Evolutionary conservation across 108 stramenopile species (phyloP).

Genomic region (Nitzschia palea): DNA sequence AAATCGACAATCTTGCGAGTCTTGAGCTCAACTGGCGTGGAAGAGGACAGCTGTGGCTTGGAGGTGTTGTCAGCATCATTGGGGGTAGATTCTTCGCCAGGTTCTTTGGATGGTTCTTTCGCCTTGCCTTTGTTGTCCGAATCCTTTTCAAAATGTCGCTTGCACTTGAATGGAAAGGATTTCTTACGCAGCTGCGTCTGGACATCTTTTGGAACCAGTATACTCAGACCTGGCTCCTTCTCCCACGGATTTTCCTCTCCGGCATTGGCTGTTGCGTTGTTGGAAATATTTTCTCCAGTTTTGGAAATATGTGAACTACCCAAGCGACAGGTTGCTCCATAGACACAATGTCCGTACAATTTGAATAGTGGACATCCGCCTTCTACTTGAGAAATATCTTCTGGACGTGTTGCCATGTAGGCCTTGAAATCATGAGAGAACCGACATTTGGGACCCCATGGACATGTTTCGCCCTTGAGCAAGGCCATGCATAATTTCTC

Average conservation of each 20-base stretch:
- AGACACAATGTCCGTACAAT: conserved; percentile 59
- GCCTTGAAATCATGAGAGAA: conserved; percentile 84
- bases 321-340: conserved; percentile 74
- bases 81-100: neutral
- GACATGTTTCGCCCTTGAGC: conserved; percentile 51
- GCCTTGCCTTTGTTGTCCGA: conserved; percentile 29
- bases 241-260: neutral
- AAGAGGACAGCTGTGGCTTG: conserved; percentile 1
- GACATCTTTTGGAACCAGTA: conserved; percentile 55
- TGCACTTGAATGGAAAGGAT: conserved; percentile 76
- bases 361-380: conserved; percentile 59
- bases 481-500: conserved; percentile 67
- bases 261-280: neutral
- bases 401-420: conserved; percentile 54
- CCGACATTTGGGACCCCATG: conserved; percentile 55
- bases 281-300: conserved; percentile 67
- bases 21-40: conserved; percentile 55
- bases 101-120: conserved; percentile 1
- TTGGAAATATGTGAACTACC: conserved; percentile 71
- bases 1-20: conserved; percentile 88
- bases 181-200: conserved; percentile 70
- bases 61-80: neutral
- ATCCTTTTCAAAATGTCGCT: conserved; percentile 57
- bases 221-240: conserved; percentile 36
- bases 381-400: conserved; percentile 53